These are phyloP conservation scores for Monilinia vaccinii-corymbosi DNA, from an alignment of 2,329 filamentous ascomycete species.

Conservation along the genomic window DNA sequence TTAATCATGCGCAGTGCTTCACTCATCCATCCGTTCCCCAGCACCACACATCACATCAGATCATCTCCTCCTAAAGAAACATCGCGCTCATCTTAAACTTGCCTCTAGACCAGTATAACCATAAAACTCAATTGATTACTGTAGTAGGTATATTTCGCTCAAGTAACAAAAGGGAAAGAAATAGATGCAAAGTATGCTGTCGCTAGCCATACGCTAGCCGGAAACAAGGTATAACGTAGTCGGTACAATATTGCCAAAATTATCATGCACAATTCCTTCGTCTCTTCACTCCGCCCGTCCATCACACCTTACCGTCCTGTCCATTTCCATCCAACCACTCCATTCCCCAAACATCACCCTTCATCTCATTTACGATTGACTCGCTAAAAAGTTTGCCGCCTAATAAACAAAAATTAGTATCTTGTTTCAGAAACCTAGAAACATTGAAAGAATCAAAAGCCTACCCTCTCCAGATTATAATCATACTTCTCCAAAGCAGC, in stretches of 20 bases:
- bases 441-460: conserved; percentile 26
- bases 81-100: background rate
- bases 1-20: too few species aligned
- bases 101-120: background rate
- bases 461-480: conserved; percentile 90
- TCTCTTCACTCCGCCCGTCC: background rate
- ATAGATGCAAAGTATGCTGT: background rate
- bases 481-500: conserved; percentile 86
- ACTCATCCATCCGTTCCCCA: too few species aligned
- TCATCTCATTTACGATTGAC: background rate
- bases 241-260: background rate
- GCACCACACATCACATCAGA: background rate
- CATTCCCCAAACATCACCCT: background rate
- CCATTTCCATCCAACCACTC: background rate
- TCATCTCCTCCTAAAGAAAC: background rate
- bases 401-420: background rate
- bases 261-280: background rate
- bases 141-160: background rate
- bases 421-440: background rate
- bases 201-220: background rate
- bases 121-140: background rate
- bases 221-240: background rate
- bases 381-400: conserved; percentile 1
- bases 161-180: background rate
- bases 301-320: too few species aligned